These are phyloP conservation scores for Thermomucor indicae-seudaticae DNA, from an alignment of 371 early-diverging fungal species.

Conservation along the genomic window DNA sequence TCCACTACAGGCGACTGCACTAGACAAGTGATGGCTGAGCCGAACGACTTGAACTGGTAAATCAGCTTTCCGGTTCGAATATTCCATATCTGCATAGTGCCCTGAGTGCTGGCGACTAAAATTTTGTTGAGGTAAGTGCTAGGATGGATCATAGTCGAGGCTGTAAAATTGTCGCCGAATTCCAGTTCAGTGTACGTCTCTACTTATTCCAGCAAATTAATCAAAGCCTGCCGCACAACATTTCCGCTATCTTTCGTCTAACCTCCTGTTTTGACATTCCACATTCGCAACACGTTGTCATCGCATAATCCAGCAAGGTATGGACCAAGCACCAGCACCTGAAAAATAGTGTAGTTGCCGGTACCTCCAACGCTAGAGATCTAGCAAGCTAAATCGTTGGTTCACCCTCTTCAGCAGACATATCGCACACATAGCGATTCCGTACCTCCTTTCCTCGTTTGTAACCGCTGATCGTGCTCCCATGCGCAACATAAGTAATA, in stretches of 20 bases:
- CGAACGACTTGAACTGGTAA: constrained; percentile 75
- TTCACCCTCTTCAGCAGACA: background rate
- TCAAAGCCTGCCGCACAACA: background rate
- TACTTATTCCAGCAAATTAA: constrained; percentile 4
- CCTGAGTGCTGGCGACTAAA: constrained; percentile 81
- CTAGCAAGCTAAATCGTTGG: constrained; percentile 6
- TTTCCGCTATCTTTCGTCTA: constrained; percentile 4
- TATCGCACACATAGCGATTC: background rate
- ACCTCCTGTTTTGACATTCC: constrained; percentile 71
- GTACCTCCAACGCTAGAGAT: constrained; percentile 29
- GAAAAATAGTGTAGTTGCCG: constrained; percentile 29
- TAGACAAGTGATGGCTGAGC: constrained; percentile 72
- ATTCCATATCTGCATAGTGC: constrained; percentile 92
- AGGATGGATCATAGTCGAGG: constrained; percentile 83
- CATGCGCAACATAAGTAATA: constrained; percentile 71
- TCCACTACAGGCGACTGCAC: constrained; percentile 90
- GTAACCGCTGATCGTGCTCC: constrained; percentile 60
- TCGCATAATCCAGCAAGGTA: constrained; percentile 70
- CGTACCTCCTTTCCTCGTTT: constrained; percentile 72
- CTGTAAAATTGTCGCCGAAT: constrained; percentile 73
- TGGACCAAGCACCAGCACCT: constrained; percentile 69
- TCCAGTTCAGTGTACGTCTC: constrained; percentile 76
- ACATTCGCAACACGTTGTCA: constrained; percentile 77
- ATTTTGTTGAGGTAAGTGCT: constrained; percentile 96
- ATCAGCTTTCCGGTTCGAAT: constrained; percentile 75